phyloP scores from a whole-genome alignment of 345 rosid genomes.

The thale cress (Arabidopsis thaliana) region DNA sequence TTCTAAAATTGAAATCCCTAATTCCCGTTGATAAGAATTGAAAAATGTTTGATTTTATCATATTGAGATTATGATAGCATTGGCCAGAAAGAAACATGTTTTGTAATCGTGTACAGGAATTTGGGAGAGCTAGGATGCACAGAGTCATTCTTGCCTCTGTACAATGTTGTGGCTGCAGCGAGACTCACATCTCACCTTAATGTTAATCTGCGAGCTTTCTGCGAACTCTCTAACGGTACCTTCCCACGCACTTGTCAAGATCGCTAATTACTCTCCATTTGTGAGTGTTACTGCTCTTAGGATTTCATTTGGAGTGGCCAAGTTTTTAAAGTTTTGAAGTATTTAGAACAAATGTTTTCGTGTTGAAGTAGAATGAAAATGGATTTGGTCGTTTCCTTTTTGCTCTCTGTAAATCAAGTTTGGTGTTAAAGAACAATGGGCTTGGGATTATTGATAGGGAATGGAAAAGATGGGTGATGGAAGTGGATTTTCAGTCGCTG shows the following conservation, averaged over 20 bases:
- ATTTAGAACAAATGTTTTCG: background rate
- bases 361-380: conserved; percentile 18
- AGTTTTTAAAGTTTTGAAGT: background rate
- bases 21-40: background rate
- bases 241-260: conserved; percentile 93
- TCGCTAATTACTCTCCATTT: conserved; percentile 84
- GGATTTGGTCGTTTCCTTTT: conserved; percentile 25
- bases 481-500: conserved; percentile 73
- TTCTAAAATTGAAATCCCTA: background rate
- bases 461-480: conserved; percentile 95
- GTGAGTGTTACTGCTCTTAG: conserved; percentile 81
- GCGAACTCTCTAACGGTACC: conserved; percentile 99
- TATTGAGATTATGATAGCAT: conserved; percentile 16
- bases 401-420: conserved; percentile 15
- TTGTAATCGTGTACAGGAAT: conserved; percentile 52
- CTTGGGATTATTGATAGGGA: conserved; percentile 69
- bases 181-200: conserved; percentile 71
- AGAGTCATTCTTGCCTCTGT: conserved; percentile 76
- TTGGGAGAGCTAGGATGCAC: conserved; percentile 81
- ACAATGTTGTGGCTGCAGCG: conserved; percentile 48
- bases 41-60: background rate
- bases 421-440: conserved; percentile 60
- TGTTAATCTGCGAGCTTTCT: conserved; percentile 75
- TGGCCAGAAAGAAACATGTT: background rate
- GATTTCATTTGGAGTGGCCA: conserved; percentile 42